Conservation (phyloP, 202 grass and related monocot species). For the Cymbopogon flexuosus region DNA sequence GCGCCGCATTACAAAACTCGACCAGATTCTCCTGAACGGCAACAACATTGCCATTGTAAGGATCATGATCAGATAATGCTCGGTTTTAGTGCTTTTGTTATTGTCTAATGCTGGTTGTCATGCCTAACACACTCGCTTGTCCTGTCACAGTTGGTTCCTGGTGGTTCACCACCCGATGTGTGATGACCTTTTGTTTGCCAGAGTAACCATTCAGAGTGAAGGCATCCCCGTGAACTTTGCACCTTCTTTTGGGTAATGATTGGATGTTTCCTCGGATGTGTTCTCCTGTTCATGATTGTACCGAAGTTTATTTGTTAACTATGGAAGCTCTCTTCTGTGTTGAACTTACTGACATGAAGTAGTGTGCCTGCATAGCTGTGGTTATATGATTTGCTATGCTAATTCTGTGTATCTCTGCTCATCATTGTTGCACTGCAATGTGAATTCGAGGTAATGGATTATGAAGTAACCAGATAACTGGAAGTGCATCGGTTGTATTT, state of each 20-base stretch:
- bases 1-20: slow-evolving; percentile 87
- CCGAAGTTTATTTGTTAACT: slow-evolving; percentile 13
- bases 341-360: slow-evolving; percentile 20
- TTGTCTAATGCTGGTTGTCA: not conserved
- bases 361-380: slow-evolving; percentile 23
- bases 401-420: slow-evolving; percentile 10
- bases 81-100: not conserved
- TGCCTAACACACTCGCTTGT: slow-evolving; percentile 2
- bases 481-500: not conserved
- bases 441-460: not conserved
- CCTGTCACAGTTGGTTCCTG: slow-evolving; percentile 39
- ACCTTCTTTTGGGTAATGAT: not conserved
- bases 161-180: slow-evolving; percentile 54
- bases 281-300: slow-evolving; percentile 11
- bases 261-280: slow-evolving; percentile 30
- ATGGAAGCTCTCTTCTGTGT: slow-evolving; percentile 3
- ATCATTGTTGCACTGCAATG: not conserved
- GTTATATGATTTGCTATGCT: slow-evolving; percentile 32
- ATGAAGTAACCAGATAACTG: not conserved
- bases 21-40: slow-evolving; percentile 92
- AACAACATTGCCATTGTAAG: slow-evolving; percentile 99
- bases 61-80: not conserved
- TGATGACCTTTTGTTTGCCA: slow-evolving; percentile 10
- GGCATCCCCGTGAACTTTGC: not conserved
- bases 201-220: not conserved